These are phyloP conservation scores for Pythium pectinolyticum DNA, from an alignment of 352 stramenopile species.

Conservation along the genomic window DNA sequence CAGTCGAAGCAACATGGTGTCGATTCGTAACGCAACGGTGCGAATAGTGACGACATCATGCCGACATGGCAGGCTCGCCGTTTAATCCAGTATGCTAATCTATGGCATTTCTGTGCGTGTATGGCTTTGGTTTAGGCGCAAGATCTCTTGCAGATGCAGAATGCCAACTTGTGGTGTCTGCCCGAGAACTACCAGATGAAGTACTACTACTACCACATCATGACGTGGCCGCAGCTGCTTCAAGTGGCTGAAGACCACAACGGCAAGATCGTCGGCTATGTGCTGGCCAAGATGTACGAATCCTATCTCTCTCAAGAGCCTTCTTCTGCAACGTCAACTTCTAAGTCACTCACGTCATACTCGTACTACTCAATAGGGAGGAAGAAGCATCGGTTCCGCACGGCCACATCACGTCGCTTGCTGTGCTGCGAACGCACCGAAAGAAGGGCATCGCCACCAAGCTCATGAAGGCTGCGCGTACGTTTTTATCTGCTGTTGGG, in stretches of 20 bases:
- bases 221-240: slow-evolving; percentile 98
- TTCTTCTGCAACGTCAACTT: background rate
- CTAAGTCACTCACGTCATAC: too few relatives aligned
- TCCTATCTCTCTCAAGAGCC: background rate
- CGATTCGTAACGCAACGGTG: slow-evolving; percentile 93
- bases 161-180: slow-evolving; percentile 99
- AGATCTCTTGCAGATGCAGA: slow-evolving; percentile 99
- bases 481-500: slow-evolving; percentile 28
- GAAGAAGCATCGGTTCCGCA: slow-evolving; percentile 33
- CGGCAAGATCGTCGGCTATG: slow-evolving; percentile 99
- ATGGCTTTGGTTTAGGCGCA: slow-evolving; percentile 49
- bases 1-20: slow-evolving; percentile 82
- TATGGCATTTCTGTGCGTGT: background rate
- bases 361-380: slow-evolving; percentile 26
- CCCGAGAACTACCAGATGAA: slow-evolving; percentile 99
- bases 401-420: slow-evolving; percentile 99
- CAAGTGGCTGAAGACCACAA: slow-evolving; percentile 98
- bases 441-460: slow-evolving; percentile 97
- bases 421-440: slow-evolving; percentile 95
- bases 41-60: too few relatives aligned
- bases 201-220: slow-evolving; percentile 99
- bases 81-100: too few relatives aligned
- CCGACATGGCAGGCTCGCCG: too few relatives aligned
- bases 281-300: slow-evolving; percentile 98
- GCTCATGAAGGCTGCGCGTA: slow-evolving; percentile 95